A percentile compares a stretch with the other conserved stretches of the same genome.
phyloP scores from a whole-genome alignment of 1,139 yeast genomes.

The Candida freyschussii region DNA sequence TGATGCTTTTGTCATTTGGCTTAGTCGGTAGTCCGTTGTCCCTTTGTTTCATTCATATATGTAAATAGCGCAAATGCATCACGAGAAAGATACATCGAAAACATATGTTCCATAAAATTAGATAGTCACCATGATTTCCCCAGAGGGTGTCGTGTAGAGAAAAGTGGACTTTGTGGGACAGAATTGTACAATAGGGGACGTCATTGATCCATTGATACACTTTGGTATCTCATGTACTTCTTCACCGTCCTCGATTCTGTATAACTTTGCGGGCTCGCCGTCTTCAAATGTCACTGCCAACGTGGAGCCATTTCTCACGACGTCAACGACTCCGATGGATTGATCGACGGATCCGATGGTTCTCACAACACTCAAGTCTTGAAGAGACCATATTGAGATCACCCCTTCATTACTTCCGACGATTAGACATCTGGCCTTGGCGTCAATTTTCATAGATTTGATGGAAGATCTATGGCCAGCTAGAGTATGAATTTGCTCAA shows the following conservation, averaged over 20 bases:
- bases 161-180: constrained; percentile 37
- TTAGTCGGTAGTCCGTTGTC: too few species aligned
- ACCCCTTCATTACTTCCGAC: constrained; percentile 71
- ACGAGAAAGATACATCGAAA: not conserved
- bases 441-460: constrained; percentile 50
- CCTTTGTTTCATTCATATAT: too few species aligned
- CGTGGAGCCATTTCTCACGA: constrained; percentile 42
- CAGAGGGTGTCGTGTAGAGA: constrained; percentile 35
- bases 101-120: not conserved
- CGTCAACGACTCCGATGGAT: constrained; percentile 79
- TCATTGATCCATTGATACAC: constrained; percentile 35
- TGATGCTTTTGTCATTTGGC: constrained; percentile 21
- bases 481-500: constrained; percentile 28
- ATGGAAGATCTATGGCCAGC: constrained; percentile 53
- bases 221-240: constrained; percentile 34
- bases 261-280: constrained; percentile 37
- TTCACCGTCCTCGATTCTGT: constrained; percentile 32
- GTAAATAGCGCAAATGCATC: too few species aligned
- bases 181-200: constrained; percentile 38
- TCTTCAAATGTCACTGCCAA: constrained; percentile 44
- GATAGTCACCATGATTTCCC: constrained; percentile 28
- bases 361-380: constrained; percentile 39
- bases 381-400: constrained; percentile 55
- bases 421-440: constrained; percentile 49
- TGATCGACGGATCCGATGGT: constrained; percentile 92